Percentiles rank a stretch among this genome's conserved stretches.
Conservation (phyloP, 1,284 basidiomycete species). For the Leucoagaricus sp. region DNA sequence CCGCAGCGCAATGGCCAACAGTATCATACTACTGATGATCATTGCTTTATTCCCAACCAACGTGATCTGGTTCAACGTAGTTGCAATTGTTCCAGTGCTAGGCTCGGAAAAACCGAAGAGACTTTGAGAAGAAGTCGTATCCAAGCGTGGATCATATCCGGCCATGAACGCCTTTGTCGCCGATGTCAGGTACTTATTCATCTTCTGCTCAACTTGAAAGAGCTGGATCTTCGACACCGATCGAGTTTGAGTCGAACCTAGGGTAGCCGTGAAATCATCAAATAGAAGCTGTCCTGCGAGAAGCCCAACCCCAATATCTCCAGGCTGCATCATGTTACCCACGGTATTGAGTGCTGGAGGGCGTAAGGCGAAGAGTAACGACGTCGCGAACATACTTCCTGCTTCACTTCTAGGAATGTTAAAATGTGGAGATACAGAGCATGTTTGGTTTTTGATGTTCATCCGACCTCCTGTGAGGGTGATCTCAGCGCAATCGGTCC, state of each 20-base stretch:
- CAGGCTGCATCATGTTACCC: neutral
- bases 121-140: neutral
- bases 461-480: neutral
- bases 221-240: neutral
- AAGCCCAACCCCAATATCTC: constrained; percentile 2
- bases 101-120: neutral
- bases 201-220: neutral
- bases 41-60: constrained; percentile 10
- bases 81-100: neutral
- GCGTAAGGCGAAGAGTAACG: constrained; percentile 3
- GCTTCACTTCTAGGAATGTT: neutral
- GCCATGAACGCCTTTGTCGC: constrained; percentile 8
- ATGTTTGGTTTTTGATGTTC: neutral
- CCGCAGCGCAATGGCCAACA: constrained; percentile 3
- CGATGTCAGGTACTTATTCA: constrained; percentile 7
- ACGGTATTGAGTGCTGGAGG: neutral
- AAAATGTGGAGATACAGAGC: neutral
- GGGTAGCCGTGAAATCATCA: constrained; percentile 6
- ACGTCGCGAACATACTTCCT: constrained; percentile 5
- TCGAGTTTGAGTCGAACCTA: constrained; percentile 2
- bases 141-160: constrained; percentile 2
- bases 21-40: constrained; percentile 7
- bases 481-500: neutral
- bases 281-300: constrained; percentile 10
- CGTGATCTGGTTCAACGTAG: constrained; percentile 2